Evolutionary conservation across 371 early-diverging fungal genomes (phyloP).

Genomic region (Cokeromyces recurvatus): DNA sequence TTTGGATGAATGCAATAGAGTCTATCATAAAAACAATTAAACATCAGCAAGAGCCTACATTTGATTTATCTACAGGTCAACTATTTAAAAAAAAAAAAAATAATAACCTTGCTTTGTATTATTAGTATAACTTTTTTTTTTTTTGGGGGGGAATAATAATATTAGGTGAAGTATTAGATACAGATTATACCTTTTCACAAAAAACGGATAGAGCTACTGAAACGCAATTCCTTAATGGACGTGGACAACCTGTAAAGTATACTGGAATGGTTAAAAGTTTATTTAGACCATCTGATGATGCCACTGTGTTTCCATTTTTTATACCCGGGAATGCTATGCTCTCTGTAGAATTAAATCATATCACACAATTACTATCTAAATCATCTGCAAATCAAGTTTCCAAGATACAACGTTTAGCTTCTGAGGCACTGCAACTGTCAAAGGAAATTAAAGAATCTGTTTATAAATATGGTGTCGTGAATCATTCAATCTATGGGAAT

Average conservation of each 20-base stretch:
- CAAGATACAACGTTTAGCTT: conserved; percentile 8
- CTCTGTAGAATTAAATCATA: conserved; percentile 49
- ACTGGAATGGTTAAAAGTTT: conserved; percentile 58
- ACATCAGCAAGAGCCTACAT: conserved; percentile 38
- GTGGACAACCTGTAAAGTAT: conserved; percentile 49
- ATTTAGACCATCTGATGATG: conserved; percentile 68
- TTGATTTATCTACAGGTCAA: conserved; percentile 27
- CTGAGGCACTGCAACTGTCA: conserved; percentile 25
- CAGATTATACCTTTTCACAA: conserved; percentile 27
- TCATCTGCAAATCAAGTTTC: not conserved
- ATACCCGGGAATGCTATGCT: conserved; percentile 69
- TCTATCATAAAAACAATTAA: conserved; percentile 22
- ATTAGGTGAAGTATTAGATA: conserved; percentile 18
- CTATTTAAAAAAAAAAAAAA: not conserved
- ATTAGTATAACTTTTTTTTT: not conserved
- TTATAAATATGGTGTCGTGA: conserved; percentile 39
- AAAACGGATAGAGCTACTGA: conserved; percentile 47
- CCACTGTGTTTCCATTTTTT: conserved; percentile 56
- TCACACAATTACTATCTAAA: conserved; percentile 21
- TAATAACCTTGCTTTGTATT: no score
- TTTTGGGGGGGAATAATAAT: not conserved
- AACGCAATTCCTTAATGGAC: conserved; percentile 50
- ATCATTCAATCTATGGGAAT: conserved; percentile 41
- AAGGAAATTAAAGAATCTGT: conserved; percentile 55
- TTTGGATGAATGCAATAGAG: conserved; percentile 41